These are phyloP conservation scores for Globisporangium emineosum DNA, from an alignment of 352 stramenopile genomes.

Conservation along the genomic window DNA sequence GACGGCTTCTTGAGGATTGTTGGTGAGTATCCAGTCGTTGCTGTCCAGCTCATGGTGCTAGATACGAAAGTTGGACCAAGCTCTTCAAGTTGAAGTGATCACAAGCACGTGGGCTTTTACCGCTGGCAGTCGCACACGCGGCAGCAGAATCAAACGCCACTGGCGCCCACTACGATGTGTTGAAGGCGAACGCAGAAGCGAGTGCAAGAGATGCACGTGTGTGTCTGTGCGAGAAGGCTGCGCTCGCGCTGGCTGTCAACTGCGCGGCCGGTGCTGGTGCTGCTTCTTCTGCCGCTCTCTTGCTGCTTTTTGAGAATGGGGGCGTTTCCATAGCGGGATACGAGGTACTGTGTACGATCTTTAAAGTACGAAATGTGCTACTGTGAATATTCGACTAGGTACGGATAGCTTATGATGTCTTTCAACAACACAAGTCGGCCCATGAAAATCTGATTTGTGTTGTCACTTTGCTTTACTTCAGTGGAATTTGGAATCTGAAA, in stretches of 20 bases:
- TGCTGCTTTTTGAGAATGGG: slow-evolving; percentile 4
- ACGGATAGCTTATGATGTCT: too few species aligned
- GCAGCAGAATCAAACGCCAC: not conserved
- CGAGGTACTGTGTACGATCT: not conserved
- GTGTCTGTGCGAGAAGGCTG: not conserved
- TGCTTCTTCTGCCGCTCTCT: not conserved
- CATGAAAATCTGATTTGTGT: too few species aligned
- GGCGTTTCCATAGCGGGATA: not conserved
- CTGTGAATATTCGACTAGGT: not conserved
- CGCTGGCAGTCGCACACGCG: slow-evolving; percentile 4
- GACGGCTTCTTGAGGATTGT: slow-evolving; percentile 22
- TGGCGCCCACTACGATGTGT: not conserved
- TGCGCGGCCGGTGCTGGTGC: not conserved
- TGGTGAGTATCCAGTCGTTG: slow-evolving; percentile 23
- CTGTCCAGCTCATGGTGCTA: slow-evolving; percentile 33
- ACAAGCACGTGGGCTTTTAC: not conserved
- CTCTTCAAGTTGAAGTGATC: slow-evolving; percentile 18
- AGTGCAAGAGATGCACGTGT: not conserved
- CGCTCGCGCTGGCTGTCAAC: not conserved
- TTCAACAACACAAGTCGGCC: too few species aligned
- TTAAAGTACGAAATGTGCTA: not conserved
- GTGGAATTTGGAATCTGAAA: too few species aligned
- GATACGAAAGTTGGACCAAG: not conserved
- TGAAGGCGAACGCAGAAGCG: too few species aligned
- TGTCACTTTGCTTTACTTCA: not conserved